Conservation (phyloP, 208 protist species). For the Leptomonas seymouri region DNA sequence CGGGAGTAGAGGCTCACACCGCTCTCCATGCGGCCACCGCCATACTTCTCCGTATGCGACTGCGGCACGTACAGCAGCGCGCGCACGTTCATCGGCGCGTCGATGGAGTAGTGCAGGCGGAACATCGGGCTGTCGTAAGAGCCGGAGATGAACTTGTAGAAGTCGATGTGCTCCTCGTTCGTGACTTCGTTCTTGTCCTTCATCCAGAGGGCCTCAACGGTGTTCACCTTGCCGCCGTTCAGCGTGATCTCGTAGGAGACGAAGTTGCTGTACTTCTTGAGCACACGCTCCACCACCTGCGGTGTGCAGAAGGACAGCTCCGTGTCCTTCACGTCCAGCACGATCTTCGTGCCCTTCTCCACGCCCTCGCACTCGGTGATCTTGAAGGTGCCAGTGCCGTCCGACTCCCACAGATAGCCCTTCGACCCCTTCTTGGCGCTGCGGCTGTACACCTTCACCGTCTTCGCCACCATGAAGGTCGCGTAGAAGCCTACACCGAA, state of each 20-base stretch:
- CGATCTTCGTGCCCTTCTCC: conserved; percentile 96
- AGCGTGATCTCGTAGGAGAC: conserved; percentile 96
- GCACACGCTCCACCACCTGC: conserved; percentile 92
- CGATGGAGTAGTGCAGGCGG: conserved; percentile 95
- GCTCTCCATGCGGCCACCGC: conserved; percentile 95
- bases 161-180: conserved; percentile 96
- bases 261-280: conserved; percentile 98
- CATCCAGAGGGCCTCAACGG: conserved; percentile 97
- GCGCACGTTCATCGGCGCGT: conserved; percentile 95
- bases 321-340: conserved; percentile 96
- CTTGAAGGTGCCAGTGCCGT: conserved; percentile 93
- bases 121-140: conserved; percentile 94
- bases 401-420: conserved; percentile 96
- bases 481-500: conserved; percentile 99
- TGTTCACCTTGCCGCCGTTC: conserved; percentile 96
- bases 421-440: conserved; percentile 85
- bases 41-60: conserved; percentile 97
- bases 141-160: conserved; percentile 97
- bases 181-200: conserved; percentile 92
- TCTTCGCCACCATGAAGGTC: conserved; percentile 97
- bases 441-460: conserved; percentile 93
- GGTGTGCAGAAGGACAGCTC: conserved; percentile 94
- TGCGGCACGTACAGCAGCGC: conserved; percentile 96
- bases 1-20: conserved; percentile 95
- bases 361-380: conserved; percentile 95